A percentile compares a stretch with the other conserved stretches of the same genome.
These are phyloP conservation scores for Phalaenopsis equestris DNA, from an alignment of 106 monocot genomes.

Conservation along the genomic window DNA sequence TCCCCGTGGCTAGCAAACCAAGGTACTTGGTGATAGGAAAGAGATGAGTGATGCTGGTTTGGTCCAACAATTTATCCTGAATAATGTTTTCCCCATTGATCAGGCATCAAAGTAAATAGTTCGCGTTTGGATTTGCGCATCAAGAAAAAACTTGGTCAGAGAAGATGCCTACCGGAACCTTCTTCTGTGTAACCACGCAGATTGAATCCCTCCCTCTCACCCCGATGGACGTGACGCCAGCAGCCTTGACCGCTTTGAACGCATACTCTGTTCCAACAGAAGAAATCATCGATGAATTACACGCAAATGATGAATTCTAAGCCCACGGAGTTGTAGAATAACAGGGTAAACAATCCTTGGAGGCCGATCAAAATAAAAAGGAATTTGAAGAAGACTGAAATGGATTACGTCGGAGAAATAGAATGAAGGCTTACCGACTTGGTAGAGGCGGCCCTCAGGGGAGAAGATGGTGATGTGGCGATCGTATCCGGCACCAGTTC, in stretches of 20 bases:
- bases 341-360: not conserved
- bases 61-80: slow-evolving; percentile 77
- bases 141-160: not conserved
- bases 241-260: slow-evolving; percentile 28
- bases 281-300: not conserved
- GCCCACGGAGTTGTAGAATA: not conserved
- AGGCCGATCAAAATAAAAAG: not conserved
- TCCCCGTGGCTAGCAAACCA: slow-evolving; percentile 64
- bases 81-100: not conserved
- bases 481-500: slow-evolving; percentile 93
- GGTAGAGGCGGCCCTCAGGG: slow-evolving; percentile 93
- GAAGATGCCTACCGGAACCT: slow-evolving; percentile 55
- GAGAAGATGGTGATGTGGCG: slow-evolving; percentile 99
- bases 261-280: slow-evolving; percentile 19
- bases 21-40: slow-evolving; percentile 63
- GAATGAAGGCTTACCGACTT: slow-evolving; percentile 65
- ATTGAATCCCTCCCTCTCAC: slow-evolving; percentile 73
- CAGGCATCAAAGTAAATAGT: not conserved
- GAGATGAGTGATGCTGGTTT: slow-evolving; percentile 65
- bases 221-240: slow-evolving; percentile 55
- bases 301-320: not conserved
- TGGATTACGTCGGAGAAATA: not conserved
- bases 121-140: not conserved
- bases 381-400: not conserved
- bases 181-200: slow-evolving; percentile 85